Evolutionary conservation across 306 rosid genomes (phyloP).

Genomic region (Rosa lucieae): DNA sequence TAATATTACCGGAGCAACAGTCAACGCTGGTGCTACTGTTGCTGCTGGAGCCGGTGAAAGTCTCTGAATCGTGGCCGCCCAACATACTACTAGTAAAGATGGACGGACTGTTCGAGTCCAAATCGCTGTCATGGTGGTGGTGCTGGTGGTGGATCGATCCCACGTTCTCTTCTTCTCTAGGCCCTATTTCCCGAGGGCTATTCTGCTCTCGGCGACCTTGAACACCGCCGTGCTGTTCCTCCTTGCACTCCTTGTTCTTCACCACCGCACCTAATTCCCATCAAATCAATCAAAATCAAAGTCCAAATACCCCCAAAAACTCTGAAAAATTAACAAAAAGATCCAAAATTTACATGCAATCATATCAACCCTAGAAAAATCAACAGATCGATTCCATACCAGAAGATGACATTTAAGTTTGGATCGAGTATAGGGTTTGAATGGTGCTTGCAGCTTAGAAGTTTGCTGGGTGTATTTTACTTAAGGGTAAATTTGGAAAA

Average conservation of each 20-base stretch:
- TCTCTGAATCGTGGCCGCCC: conserved; percentile 69
- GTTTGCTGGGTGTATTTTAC: too few species aligned
- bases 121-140: conserved; percentile 50
- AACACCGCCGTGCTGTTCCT: conserved; percentile 36
- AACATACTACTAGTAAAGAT: conserved; percentile 51
- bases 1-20: conserved; percentile 78
- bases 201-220: conserved; percentile 38
- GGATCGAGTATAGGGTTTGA: too few species aligned
- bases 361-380: not conserved
- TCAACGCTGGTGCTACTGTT: conserved; percentile 73
- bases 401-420: conserved; percentile 35
- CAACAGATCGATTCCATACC: conserved; percentile 44
- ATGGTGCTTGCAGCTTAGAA: too few species aligned
- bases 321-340: not conserved
- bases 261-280: conserved; percentile 57
- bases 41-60: conserved; percentile 70
- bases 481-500: too few species aligned
- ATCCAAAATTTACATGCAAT: not conserved
- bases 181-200: conserved; percentile 34
- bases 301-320: not conserved
- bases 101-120: conserved; percentile 63
- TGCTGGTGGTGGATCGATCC: conserved; percentile 41
- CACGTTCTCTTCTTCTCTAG: conserved; percentile 43
- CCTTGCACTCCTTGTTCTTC: conserved; percentile 44
- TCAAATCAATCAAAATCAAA: conserved; percentile 8